Conservation (phyloP, 257 asterid genomes). For the Fraxinus anomala region DNA sequence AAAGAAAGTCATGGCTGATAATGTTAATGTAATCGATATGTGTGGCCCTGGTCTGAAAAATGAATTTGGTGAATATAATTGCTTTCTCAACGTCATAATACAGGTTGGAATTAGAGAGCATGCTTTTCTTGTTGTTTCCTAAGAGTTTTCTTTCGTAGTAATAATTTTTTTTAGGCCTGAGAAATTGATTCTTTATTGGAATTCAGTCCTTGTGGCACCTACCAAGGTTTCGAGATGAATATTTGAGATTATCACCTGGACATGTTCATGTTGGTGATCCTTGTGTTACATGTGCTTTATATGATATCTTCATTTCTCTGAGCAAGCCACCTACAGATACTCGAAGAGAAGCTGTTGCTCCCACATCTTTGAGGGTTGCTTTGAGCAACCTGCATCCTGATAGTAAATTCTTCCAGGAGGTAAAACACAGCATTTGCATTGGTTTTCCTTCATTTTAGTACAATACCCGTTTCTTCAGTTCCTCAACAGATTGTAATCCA, state of each 20-base stretch:
- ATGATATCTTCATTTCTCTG: background rate
- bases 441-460: slow-evolving; percentile 2
- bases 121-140: background rate
- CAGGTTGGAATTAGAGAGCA: background rate
- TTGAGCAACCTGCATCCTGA: background rate
- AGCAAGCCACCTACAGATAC: background rate
- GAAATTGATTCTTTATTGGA: background rate
- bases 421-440: background rate
- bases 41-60: background rate
- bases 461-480: background rate
- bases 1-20: slow-evolving; percentile 33
- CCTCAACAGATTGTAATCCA: background rate
- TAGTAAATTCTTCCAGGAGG: background rate
- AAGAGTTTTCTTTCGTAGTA: no score
- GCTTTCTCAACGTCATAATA: background rate
- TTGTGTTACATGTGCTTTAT: background rate
- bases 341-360: background rate
- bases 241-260: background rate
- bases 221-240: background rate
- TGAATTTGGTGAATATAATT: background rate
- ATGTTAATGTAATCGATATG: slow-evolving; percentile 43
- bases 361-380: background rate
- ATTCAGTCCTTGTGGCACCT: background rate
- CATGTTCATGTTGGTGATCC: background rate
- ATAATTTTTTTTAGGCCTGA: background rate